Evolutionary conservation across 116 monocot species (phyloP), one percentile per base, ranked within the genome.

Genomic region (Papilionanthe hybrid): DNA sequence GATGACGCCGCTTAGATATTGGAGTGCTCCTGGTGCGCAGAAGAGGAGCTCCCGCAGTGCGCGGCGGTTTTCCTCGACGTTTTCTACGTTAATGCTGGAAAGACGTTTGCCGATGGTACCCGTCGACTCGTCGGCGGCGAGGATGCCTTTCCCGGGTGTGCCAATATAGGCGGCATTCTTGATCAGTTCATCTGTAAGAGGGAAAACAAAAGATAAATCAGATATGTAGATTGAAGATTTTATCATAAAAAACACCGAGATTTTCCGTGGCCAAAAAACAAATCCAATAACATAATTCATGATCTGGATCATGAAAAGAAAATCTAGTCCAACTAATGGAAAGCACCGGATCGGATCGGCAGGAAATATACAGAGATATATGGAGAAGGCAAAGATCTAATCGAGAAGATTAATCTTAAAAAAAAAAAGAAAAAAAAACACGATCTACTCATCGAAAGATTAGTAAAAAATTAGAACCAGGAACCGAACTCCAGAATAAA

Each of bases 21-120:
- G 84, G 77, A 89, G 89, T 73, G 79, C 82, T 3, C 89, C 89
- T 9, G 89, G 89, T 9, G 86, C 32, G 81, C 82, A 84, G 77
- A 89, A 89, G 78, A 89, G 89, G n/a, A 89, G 84, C 89, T 89
- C 89, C n/a, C 88, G 85, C 43, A 85, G 85, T 5, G 88, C 78
- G 5, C 88, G 85, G 55, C 88, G 88, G 80, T 88, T 88, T 47
- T 88, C 88, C 82, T 88, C 88, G 0, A 85, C 82, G 30, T 88
- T 88, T 80, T 88, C 88, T 0, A 88, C 88, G 22, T 88, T 88
- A 80, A 88, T 88, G 82, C 89, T 86, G 22, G 89, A 19, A 7
- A 89, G 77, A 42, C 89, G 84, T 77, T 86, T 89, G 55, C 89
- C 89, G 28, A 89, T 89, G 0, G 86, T 89, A 55, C 86, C 86